Percentiles rank a stretch among this genome's conserved stretches.
These are phyloP conservation scores for Lactuca sativa DNA, from an alignment of 129 eudicot species.

Conservation along the genomic window DNA sequence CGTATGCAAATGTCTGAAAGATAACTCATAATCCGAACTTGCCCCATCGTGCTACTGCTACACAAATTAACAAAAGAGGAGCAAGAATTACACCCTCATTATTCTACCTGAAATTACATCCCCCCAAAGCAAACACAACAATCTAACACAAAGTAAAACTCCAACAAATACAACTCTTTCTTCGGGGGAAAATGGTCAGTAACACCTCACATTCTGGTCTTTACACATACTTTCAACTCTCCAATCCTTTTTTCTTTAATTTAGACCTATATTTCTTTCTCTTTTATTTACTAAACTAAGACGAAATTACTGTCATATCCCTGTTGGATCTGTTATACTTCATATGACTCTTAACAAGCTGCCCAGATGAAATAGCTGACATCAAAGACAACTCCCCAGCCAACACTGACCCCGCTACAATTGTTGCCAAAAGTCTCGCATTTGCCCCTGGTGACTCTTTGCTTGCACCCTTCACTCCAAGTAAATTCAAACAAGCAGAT, in stretches of 20 bases:
- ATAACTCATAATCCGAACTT: not conserved
- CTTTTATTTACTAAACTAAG: constrained; percentile 27
- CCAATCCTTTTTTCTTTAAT: not conserved
- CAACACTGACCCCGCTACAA: constrained; percentile 67
- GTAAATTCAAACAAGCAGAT: constrained; percentile 67
- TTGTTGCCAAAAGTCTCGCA: constrained; percentile 61
- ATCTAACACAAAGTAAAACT: constrained; percentile 20
- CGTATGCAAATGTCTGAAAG: not conserved
- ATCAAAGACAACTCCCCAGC: constrained; percentile 72
- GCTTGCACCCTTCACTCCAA: constrained; percentile 67
- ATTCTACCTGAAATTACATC: constrained; percentile 33
- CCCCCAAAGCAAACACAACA: constrained; percentile 17
- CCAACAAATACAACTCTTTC: constrained; percentile 1
- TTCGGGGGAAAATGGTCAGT: constrained; percentile 19
- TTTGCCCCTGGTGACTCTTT: constrained; percentile 69
- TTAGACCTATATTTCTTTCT: constrained; percentile 23
- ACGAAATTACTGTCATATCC: constrained; percentile 45
- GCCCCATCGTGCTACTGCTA: not conserved
- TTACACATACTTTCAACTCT: constrained; percentile 18
- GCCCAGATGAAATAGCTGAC: constrained; percentile 77
- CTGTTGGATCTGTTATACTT: constrained; percentile 68
- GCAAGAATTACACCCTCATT: constrained; percentile 26
- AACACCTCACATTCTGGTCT: constrained; percentile 23
- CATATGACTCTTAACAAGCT: constrained; percentile 79
- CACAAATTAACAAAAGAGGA: constrained; percentile 17